phyloP scores from a whole-genome alignment of 2,329 filamentous ascomycete genomes.

The Onygenales sp. region DNA sequence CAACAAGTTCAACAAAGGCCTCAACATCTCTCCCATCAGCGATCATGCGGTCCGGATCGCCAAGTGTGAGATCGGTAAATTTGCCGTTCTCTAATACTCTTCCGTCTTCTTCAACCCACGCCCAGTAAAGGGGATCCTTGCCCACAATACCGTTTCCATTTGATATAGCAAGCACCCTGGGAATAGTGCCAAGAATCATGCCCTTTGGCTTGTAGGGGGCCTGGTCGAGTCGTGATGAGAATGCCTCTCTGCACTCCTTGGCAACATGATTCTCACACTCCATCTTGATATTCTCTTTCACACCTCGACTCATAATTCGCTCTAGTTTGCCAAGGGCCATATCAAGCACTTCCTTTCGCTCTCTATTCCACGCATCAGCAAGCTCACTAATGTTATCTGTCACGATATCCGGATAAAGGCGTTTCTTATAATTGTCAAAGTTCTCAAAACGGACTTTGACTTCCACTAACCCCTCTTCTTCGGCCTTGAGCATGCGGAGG shows the following conservation, averaged over 20 bases:
- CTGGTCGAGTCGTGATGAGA: slow-evolving; percentile 83
- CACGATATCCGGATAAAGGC: slow-evolving; percentile 73
- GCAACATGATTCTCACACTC: slow-evolving; percentile 90
- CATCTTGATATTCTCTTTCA: slow-evolving; percentile 88
- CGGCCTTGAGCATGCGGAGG: slow-evolving; percentile 93
- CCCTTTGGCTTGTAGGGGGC: slow-evolving; percentile 93
- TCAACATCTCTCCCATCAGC: slow-evolving; percentile 56
- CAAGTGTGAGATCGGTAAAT: slow-evolving; percentile 64
- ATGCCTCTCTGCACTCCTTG: slow-evolving; percentile 80
- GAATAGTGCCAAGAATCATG: slow-evolving; percentile 77
- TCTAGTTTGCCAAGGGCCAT: slow-evolving; percentile 73
- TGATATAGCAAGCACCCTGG: slow-evolving; percentile 77
- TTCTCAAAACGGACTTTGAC: slow-evolving; percentile 71
- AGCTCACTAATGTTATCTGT: slow-evolving; percentile 94
- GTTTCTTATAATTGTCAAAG: slow-evolving; percentile 63
- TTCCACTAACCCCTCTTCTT: slow-evolving; percentile 85
- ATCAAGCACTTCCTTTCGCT: slow-evolving; percentile 77
- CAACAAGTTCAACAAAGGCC: slow-evolving; percentile 68
- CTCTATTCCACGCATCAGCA: slow-evolving; percentile 87
- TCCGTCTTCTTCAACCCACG: slow-evolving; percentile 88
- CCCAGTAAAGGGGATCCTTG: slow-evolving; percentile 74
- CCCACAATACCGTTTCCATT: slow-evolving; percentile 72
- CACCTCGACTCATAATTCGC: slow-evolving; percentile 74
- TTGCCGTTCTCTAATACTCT: slow-evolving; percentile 82
- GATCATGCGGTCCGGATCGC: slow-evolving; percentile 57